Evolutionary conservation across 192 early-diverging fungal genomes (phyloP).

Genomic region (Oehlia diaphana): DNA sequence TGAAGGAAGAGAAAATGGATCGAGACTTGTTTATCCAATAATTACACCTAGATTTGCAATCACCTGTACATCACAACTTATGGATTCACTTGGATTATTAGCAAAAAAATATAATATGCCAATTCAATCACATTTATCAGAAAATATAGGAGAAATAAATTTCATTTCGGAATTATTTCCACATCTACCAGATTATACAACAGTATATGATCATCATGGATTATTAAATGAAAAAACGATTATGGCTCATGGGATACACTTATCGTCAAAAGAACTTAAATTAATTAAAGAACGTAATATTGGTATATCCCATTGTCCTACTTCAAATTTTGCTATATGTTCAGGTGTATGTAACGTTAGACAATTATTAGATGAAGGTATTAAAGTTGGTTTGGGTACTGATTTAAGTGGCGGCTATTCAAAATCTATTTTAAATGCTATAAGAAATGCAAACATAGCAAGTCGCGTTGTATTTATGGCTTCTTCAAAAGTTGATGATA

Average conservation of each 20-base stretch:
- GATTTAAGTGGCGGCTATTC: slow-evolving; percentile 90
- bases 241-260: slow-evolving; percentile 94
- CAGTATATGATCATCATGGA: slow-evolving; percentile 72
- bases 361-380: slow-evolving; percentile 63
- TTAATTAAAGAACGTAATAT: slow-evolving; percentile 63
- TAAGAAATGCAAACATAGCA: slow-evolving; percentile 77
- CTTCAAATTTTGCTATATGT: slow-evolving; percentile 84
- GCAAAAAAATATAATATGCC: slow-evolving; percentile 74
- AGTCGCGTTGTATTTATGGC: slow-evolving; percentile 57
- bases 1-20: neutral
- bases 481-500: slow-evolving; percentile 24
- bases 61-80: slow-evolving; percentile 68
- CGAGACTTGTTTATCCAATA: slow-evolving; percentile 67
- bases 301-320: slow-evolving; percentile 91
- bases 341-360: slow-evolving; percentile 83
- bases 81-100: slow-evolving; percentile 69
- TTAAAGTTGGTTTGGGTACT: slow-evolving; percentile 92
- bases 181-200: slow-evolving; percentile 65
- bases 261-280: slow-evolving; percentile 69
- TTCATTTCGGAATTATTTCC: slow-evolving; percentile 81
- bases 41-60: slow-evolving; percentile 95
- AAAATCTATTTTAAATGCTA: slow-evolving; percentile 83
- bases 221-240: slow-evolving; percentile 75
- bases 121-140: slow-evolving; percentile 91
- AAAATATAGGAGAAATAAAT: slow-evolving; percentile 76